Percentiles rank a stretch among this genome's conserved stretches.
Evolutionary conservation across 257 asterid genomes (phyloP).

Genomic region (Mitragyna speciosa): DNA sequence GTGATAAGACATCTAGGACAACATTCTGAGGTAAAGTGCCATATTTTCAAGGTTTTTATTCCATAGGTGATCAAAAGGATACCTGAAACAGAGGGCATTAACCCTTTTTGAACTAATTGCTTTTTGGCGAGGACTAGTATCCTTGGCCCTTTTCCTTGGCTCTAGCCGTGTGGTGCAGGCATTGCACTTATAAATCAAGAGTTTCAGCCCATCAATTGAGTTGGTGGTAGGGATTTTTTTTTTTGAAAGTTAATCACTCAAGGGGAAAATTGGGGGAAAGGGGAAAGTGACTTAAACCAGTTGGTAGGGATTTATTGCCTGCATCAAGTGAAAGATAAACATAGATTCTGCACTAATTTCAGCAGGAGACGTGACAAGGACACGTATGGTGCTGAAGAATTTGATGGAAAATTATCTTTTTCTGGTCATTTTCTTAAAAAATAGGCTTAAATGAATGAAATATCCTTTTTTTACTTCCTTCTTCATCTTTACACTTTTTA

Average conservation of each 20-base stretch:
- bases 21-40: neutral
- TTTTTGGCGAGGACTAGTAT: neutral
- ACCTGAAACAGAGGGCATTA: neutral
- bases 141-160: neutral
- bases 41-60: neutral
- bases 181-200: neutral
- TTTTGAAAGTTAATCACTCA: too few species aligned
- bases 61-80: neutral
- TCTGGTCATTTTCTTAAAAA: neutral
- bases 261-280: too few species aligned
- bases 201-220: neutral
- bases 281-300: too few species aligned
- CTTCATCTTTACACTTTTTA: neutral
- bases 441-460: neutral
- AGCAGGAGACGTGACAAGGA: neutral
- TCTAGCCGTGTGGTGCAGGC: neutral
- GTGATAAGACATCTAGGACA: neutral
- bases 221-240: neutral
- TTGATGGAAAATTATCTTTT: neutral
- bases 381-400: slow-evolving; percentile 10
- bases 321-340: neutral
- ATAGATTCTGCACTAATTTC: slow-evolving; percentile 3
- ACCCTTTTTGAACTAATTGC: neutral
- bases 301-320: neutral
- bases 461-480: neutral